Base-by-base conservation (phyloP, 768 basidiomycete species). In the Suillus lakei region DNA sequence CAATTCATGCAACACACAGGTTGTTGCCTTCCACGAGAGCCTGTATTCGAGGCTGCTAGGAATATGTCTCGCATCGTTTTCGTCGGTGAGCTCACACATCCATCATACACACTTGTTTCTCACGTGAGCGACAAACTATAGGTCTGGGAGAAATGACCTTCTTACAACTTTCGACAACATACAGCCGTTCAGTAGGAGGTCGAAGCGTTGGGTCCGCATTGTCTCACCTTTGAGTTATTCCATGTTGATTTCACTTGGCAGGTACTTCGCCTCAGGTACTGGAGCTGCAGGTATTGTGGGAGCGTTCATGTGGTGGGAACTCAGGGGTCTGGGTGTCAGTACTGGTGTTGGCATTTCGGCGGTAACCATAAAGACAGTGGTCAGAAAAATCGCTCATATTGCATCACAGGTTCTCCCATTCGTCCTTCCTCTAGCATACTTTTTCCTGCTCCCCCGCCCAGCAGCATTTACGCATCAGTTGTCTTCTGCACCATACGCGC, bases 101-200 rank as follows among this genome's bases (percentile, higher is more conserved):
- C 34, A 4, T 51, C n/a, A 28, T n/a, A 8, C 38, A 50, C n/a
- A 51, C 51, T 13, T 56, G 32, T 38, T 46, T 60, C 32, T 59
- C 68, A n/a, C 39, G 10, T 63, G 36, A 66, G 53, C 56, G 39
- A 50, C 36, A 68, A 36, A 21, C n/a, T 32, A 46, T 65, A 93
- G 93, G 97, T 10, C 81, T 99, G 10, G 98, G 98, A 23, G 98
- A 99, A 77, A 76, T 99, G 62, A 98, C 96, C 0, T 98, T 95
- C 75, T 81, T 99, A 2, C 97, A 99, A 79, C 80, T 96, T n/a
- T 96, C 94, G 0, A 94, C 92, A 3, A 90, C 89, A 1, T 95
- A 84, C 65, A 89, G 85, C 51, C 90, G 89, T 1, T 86, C 88
- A n/a, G 74, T 91, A 46, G 89, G 87, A 7, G 92, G 92, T 1